Conservation (phyloP, 257 asterid genomes). For the Solanum chiquidenum region DNA sequence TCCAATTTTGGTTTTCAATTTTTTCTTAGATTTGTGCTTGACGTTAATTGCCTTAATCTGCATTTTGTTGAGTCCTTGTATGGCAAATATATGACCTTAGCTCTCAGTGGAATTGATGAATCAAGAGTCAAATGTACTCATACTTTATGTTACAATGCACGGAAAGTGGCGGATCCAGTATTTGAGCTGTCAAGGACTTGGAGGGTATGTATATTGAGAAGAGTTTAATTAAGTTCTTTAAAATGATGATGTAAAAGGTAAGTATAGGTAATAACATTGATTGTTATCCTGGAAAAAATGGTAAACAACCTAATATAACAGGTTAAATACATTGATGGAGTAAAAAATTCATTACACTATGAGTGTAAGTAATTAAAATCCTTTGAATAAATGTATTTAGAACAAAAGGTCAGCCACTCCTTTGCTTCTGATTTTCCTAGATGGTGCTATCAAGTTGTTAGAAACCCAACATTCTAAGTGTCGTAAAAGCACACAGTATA, state of each 20-base stretch:
- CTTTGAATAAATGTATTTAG: not conserved
- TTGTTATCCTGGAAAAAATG: not conserved
- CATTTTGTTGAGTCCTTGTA: not conserved
- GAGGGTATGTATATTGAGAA: not conserved
- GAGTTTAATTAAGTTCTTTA: not conserved
- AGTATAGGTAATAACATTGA: not conserved
- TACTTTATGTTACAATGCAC: not conserved
- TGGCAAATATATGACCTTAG: not conserved
- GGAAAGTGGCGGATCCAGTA: not conserved
- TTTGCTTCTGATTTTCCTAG: not conserved
- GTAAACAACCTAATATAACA: not conserved
- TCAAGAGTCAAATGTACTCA: not conserved
- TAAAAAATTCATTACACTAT: not conserved
- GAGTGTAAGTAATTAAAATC: not conserved
- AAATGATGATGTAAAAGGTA: not conserved
- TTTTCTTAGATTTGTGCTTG: not conserved
- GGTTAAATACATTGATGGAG: not conserved
- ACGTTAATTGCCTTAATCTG: not conserved
- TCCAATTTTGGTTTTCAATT: too few relatives aligned
- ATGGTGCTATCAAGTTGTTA: not conserved
- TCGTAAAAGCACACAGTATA: not conserved
- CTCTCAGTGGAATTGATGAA: not conserved
- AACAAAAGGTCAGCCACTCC: not conserved
- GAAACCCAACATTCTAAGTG: not conserved
- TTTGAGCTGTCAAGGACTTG: not conserved